Base-by-base conservation (phyloP, 805 yeast species). In the Naumovozyma castellii region DNA sequence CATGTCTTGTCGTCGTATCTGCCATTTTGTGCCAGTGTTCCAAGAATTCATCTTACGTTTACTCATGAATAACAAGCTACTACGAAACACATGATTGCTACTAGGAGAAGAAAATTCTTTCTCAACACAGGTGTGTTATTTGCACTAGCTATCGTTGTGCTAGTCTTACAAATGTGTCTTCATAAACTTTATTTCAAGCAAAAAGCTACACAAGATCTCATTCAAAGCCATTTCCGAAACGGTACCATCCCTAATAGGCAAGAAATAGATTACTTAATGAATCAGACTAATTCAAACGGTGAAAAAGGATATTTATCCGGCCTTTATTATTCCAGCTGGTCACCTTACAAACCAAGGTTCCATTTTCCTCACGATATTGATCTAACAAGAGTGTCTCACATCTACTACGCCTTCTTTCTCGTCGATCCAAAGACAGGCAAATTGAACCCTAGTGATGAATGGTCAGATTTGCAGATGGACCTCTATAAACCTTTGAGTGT, bases 391-490 rank as follows among this genome's bases (percentile, higher is more conserved):
- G 54, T 83, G 0, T 76, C 94, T 15, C 83, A 84, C 46, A 57
- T 92, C 1, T 78, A 79, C 51, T 92, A 83, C 58, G 83, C 96
- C 0, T 90, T 90, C 58, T 67, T 84, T 37, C 64, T 72, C 27
- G 69, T 87, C 3, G 74, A 79, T 46, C 50, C 67, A 1, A 51
- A 54, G 0, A 61, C 79, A 0, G 88, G 94, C 0, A 59, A 53
- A 2, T 66, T 84, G 2, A 51, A 54, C 13, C 66, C 76, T 19
- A 65, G 76, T 5, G 95, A 87, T 53, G 57, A 66, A 5, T 76
- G 82, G 78, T 75, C 85, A 1, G 95, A 84, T 48, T 45, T 68
- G 1, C 69, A 72, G 19, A 54, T 69, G 56, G 54, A 51, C 37
- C 42, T 46, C 4, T 43, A 47, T 34, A 51, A 53, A 29, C 48